phyloP scores from a whole-genome alignment of 2,329 filamentous ascomycete species.

The Onygenales sp. region DNA sequence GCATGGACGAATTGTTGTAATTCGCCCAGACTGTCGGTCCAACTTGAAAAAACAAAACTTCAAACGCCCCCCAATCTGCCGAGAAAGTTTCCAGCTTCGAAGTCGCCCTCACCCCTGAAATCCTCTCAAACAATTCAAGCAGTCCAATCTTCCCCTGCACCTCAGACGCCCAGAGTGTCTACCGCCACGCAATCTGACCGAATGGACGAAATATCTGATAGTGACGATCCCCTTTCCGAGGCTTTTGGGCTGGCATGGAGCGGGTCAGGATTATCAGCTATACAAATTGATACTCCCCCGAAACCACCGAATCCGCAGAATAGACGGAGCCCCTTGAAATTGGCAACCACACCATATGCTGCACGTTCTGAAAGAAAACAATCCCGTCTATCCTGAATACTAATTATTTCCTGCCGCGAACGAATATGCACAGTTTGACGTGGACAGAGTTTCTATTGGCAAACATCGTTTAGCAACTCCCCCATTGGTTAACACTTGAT shows the following conservation, averaged over 20 bases:
- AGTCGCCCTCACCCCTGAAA: not conserved
- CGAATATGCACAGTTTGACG: too few relatives aligned
- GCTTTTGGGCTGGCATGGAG: constrained; percentile 9
- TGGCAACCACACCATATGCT: not conserved
- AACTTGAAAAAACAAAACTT: not conserved
- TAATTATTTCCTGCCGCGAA: too few relatives aligned
- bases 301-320: not conserved
- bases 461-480: too few relatives aligned
- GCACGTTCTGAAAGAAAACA: not conserved
- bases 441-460: too few relatives aligned
- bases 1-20: constrained; percentile 1
- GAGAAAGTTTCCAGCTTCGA: not conserved
- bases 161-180: not conserved
- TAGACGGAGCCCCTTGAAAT: not conserved
- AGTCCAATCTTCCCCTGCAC: not conserved
- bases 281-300: constrained; percentile 11
- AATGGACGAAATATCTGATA: constrained; percentile 5
- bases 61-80: constrained; percentile 1
- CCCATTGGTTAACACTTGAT: too few relatives aligned
- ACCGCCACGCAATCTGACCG: not conserved
- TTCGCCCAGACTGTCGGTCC: not conserved
- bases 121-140: not conserved
- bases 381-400: not conserved
- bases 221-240: constrained; percentile 12
- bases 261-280: constrained; percentile 11